Evolutionary conservation across 179 eudicot genomes (phyloP).

Genomic region (Amaranthus tricolor): DNA sequence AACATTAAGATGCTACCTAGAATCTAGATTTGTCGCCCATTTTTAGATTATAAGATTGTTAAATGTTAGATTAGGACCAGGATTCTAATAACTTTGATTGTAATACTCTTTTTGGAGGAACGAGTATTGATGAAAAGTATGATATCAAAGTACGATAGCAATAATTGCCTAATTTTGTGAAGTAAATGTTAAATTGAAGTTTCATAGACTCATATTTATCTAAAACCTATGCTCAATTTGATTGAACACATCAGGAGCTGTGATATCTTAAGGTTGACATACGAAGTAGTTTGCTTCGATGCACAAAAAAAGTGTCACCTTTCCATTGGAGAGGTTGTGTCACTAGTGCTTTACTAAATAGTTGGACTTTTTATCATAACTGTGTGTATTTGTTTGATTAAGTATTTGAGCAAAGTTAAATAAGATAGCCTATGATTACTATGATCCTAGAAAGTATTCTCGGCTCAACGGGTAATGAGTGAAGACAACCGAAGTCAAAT

Average conservation of each 20-base stretch:
- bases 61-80: no score
- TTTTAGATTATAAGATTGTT: no score
- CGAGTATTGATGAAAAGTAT: background rate
- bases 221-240: no score
- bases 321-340: background rate
- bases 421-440: background rate
- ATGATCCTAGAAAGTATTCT: background rate
- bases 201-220: background rate
- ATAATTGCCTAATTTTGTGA: background rate
- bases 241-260: background rate
- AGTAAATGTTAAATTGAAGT: background rate
- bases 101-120: background rate
- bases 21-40: no score
- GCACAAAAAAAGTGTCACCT: background rate
- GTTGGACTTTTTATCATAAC: background rate
- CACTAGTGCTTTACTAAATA: background rate
- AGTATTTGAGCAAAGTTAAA: background rate
- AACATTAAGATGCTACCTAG: no score
- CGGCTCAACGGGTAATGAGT: background rate
- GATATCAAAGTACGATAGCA: background rate
- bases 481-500: background rate
- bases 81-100: background rate
- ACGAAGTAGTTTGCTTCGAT: background rate
- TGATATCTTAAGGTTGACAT: background rate
- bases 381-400: background rate